Evolutionary conservation across 345 rosid genomes (phyloP).

Genomic region (Firmiana major): DNA sequence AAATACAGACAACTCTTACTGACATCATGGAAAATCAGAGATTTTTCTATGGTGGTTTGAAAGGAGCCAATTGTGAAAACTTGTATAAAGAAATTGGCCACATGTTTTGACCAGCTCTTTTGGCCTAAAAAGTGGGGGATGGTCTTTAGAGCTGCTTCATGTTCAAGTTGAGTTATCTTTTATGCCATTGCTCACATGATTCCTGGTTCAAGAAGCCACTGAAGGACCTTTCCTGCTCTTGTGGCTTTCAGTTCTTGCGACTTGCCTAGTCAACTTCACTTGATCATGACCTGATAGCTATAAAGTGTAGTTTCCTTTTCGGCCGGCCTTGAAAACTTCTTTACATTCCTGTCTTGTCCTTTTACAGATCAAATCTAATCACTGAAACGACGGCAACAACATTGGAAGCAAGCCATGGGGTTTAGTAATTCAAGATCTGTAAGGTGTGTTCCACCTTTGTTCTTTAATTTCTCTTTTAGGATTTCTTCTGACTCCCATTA

Average conservation of each 20-base stretch:
- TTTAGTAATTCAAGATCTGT: constrained; percentile 59
- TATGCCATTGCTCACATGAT: constrained; percentile 22
- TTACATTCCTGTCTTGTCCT: neutral
- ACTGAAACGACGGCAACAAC: constrained; percentile 1
- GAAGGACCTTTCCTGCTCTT: neutral
- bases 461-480: constrained; percentile 1
- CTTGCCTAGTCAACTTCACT: neutral
- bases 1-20: neutral
- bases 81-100: constrained; percentile 19
- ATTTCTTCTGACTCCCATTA: neutral
- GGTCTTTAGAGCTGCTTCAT: constrained; percentile 9
- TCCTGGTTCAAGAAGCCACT: constrained; percentile 19
- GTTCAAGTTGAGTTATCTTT: constrained; percentile 17
- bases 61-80: constrained; percentile 1
- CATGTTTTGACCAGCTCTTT: constrained; percentile 27
- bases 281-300: neutral
- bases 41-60: neutral
- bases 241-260: constrained; percentile 9
- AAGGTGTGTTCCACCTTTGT: constrained; percentile 44
- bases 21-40: neutral
- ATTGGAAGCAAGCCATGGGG: constrained; percentile 27
- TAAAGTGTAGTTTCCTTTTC: neutral
- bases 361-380: constrained; percentile 9
- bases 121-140: constrained; percentile 20
- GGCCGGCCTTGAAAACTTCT: neutral